Evolutionary conservation across 169 alveolate species (phyloP).

Genomic region (Eimeria acervulina): DNA sequence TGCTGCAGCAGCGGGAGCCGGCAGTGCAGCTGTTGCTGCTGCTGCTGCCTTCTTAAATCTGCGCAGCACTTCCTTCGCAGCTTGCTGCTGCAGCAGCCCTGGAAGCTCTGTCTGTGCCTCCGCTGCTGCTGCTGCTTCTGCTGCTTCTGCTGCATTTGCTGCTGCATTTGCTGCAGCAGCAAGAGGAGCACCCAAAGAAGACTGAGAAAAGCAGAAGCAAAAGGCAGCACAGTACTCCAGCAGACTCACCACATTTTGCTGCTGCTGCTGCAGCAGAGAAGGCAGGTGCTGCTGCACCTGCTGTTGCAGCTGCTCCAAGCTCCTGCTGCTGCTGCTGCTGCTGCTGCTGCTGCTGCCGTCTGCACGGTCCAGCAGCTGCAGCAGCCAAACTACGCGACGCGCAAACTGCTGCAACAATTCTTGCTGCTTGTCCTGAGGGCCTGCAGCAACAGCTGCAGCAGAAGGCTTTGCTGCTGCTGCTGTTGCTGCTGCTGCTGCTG

Average conservation of each 20-base stretch:
- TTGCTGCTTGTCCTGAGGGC: neutral
- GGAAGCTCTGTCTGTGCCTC: slow-evolving; percentile 16
- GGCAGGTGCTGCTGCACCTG: slow-evolving; percentile 22
- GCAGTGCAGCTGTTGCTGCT: no score
- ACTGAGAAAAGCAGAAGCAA: slow-evolving; percentile 29
- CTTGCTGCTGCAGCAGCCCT: slow-evolving; percentile 40
- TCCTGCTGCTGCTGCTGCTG: neutral
- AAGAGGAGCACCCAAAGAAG: neutral
- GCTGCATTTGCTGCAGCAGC: slow-evolving; percentile 47
- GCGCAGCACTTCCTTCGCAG: slow-evolving; percentile 51
- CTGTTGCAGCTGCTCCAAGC: no score
- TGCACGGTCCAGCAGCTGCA: no score
- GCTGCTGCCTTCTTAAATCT: slow-evolving; percentile 13
- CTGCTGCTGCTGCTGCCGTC: slow-evolving; percentile 40
- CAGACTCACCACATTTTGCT: slow-evolving; percentile 35
- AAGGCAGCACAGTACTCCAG: slow-evolving; percentile 46
- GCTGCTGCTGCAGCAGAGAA: slow-evolving; percentile 38
- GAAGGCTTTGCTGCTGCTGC: no score
- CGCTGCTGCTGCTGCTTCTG: slow-evolving; percentile 10
- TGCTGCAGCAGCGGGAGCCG: neutral
- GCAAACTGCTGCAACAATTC: slow-evolving; percentile 4
- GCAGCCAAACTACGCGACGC: neutral
- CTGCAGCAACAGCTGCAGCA: no score
- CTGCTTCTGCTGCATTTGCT: slow-evolving; percentile 12
- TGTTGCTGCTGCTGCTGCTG: no score